Evolutionary conservation across 129 eudicot species (phyloP).

Genomic region (Pulicaria dysenterica): DNA sequence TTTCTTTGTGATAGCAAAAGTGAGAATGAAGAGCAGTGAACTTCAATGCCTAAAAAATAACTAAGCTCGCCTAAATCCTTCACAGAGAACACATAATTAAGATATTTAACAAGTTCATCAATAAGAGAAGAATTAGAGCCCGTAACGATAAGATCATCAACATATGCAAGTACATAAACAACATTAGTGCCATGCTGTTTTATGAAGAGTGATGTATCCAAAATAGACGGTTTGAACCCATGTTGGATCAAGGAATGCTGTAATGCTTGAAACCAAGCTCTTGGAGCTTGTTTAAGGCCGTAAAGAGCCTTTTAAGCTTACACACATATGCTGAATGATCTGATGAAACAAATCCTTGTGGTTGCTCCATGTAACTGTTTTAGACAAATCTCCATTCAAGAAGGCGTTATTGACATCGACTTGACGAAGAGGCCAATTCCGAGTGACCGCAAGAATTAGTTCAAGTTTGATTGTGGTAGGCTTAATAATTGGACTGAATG

Average conservation of each 20-base stretch:
- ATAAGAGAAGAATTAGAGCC: not conserved
- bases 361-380: too few species aligned
- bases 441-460: too few species aligned
- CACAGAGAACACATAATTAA: not conserved
- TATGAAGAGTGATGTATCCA: not conserved
- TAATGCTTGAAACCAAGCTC: not conserved
- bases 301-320: too few species aligned
- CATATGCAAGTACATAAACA: constrained; percentile 1
- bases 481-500: too few species aligned
- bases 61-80: not conserved
- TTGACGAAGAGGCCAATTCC: too few species aligned
- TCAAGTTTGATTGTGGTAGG: too few species aligned
- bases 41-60: constrained; percentile 6
- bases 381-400: too few species aligned
- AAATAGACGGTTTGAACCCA: not conserved
- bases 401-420: too few species aligned
- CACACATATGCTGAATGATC: too few species aligned
- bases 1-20: not conserved
- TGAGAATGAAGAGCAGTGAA: not conserved
- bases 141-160: not conserved
- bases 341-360: too few species aligned
- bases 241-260: not conserved
- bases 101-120: not conserved
- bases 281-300: not conserved
- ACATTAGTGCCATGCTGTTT: not conserved